Conservation (phyloP, 2,329 filamentous ascomycete species). For the Malbranchea zuffiana region DNA sequence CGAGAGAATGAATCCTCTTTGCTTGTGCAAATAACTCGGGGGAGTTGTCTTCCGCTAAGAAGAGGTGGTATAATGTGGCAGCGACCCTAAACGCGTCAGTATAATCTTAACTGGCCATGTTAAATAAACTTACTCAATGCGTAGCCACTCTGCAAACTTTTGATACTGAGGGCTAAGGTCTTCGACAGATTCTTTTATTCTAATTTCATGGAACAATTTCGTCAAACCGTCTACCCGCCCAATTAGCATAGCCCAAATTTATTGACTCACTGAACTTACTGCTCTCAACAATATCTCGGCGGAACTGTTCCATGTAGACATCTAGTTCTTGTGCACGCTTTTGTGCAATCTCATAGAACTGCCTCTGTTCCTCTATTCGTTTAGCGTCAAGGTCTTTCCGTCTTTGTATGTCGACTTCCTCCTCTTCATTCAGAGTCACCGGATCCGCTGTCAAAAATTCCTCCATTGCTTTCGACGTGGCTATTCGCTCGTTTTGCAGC, state of each 20-base stretch:
- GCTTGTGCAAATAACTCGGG: constrained; percentile 90
- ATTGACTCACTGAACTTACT: constrained; percentile 43
- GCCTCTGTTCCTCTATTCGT: constrained; percentile 80
- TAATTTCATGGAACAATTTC: constrained; percentile 85
- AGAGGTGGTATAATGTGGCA: constrained; percentile 91
- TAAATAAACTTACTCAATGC: constrained; percentile 65
- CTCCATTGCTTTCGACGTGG: constrained; percentile 68
- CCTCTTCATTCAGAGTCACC: constrained; percentile 66
- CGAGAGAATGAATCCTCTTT: constrained; percentile 85
- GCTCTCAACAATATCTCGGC: constrained; percentile 55
- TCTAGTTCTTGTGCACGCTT: constrained; percentile 85
- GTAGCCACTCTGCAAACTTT: constrained; percentile 96
- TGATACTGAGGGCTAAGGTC: constrained; percentile 91
- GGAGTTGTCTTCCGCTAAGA: constrained; percentile 95
- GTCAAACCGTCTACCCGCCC: constrained; percentile 64
- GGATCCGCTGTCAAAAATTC: constrained; percentile 71
- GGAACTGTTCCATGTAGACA: constrained; percentile 86
- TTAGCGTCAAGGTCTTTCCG: constrained; percentile 77
- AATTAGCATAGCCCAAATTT: neutral
- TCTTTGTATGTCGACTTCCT: constrained; percentile 66
- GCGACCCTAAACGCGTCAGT: constrained; percentile 49
- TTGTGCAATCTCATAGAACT: constrained; percentile 90
- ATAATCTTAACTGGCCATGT: neutral
- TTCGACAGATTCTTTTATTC: constrained; percentile 73
- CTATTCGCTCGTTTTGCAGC: constrained; percentile 72